phyloP scores from a whole-genome alignment of 1,139 yeast species.

The Pichia sp. region DNA sequence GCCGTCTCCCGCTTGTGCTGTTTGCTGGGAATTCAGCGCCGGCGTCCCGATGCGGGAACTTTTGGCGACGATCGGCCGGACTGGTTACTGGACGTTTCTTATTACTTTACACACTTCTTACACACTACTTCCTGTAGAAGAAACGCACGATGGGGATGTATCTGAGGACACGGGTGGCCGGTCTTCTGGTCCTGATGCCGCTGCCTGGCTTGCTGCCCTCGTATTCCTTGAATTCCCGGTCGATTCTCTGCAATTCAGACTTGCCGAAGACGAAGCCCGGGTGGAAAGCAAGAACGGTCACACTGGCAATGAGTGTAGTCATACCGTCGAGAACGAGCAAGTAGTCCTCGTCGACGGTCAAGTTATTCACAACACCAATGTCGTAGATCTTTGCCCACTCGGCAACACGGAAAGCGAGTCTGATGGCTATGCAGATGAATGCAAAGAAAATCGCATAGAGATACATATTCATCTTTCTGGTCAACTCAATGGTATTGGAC shows the following conservation, averaged over 20 bases:
- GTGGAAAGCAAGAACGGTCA: neutral
- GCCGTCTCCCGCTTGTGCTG: no score
- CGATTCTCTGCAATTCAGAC: neutral
- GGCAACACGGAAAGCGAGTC: conserved; percentile 4
- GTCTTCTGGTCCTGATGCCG: no score
- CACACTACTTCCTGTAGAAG: neutral
- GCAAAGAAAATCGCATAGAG: neutral
- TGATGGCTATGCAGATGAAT: neutral
- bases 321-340: conserved; percentile 1
- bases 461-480: neutral
- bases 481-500: neutral
- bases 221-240: no score
- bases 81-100: no score
- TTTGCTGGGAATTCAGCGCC: no score
- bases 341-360: conserved; percentile 1
- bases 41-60: no score
- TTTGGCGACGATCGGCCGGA: no score
- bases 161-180: neutral
- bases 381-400: conserved; percentile 1
- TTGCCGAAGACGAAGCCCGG: conserved; percentile 7
- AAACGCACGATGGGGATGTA: conserved; percentile 1
- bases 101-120: no score
- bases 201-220: no score
- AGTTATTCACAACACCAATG: neutral
- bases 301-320: neutral